Percentiles rank a stretch among this genome's conserved stretches.
These are phyloP conservation scores for Yueomyces sinensis DNA, from an alignment of 805 yeast genomes.

Conservation along the genomic window DNA sequence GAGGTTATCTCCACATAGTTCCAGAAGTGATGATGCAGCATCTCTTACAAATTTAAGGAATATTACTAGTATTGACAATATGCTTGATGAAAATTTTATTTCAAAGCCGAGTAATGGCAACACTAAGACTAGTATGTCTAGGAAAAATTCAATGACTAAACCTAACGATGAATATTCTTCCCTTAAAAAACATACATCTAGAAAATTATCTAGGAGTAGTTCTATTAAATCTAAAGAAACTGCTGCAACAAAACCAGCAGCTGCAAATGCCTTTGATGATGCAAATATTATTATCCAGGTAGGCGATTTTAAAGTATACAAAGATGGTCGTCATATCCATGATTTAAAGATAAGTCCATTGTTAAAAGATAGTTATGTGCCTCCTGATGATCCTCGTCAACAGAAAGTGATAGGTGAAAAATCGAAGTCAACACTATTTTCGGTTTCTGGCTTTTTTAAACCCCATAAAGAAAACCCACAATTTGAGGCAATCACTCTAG, in stretches of 20 bases:
- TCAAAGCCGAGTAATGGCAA: background rate
- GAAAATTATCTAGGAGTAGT: background rate
- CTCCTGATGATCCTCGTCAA: background rate
- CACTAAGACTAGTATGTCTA: background rate
- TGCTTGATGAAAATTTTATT: background rate
- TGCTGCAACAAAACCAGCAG: background rate
- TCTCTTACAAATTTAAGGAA: background rate
- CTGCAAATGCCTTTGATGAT: too few species aligned
- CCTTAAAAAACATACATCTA: background rate
- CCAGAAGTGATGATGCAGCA: background rate
- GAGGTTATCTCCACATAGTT: background rate
- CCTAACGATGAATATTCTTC: background rate
- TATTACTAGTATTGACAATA: background rate
- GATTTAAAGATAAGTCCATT: conserved; percentile 14
- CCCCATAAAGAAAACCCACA: conserved; percentile 2
- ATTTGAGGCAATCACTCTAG: background rate
- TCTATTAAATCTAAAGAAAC: background rate
- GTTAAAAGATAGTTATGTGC: conserved; percentile 2
- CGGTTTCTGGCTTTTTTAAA: conserved; percentile 15
- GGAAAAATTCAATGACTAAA: background rate
- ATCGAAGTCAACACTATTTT: conserved; percentile 7
- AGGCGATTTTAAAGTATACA: conserved; percentile 16
- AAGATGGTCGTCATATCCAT: conserved; percentile 21
- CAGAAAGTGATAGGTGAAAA: background rate
- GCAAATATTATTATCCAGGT: conserved; percentile 10